phyloP scores from a whole-genome alignment of 345 rosid species.

The Anacardium occidentale region DNA sequence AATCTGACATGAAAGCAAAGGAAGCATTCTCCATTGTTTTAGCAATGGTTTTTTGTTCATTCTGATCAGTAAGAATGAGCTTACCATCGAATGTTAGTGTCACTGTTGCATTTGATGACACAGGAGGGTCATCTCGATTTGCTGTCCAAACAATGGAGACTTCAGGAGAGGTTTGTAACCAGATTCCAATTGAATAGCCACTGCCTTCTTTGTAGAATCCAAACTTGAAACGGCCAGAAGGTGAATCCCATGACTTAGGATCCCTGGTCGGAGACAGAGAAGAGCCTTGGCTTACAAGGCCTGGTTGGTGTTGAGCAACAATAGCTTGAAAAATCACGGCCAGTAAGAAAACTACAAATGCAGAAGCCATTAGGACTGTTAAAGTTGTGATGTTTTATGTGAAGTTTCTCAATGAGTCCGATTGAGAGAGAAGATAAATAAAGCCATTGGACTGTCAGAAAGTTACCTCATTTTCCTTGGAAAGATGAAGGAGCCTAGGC shows the following conservation, averaged over 20 bases:
- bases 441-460: too few species aligned
- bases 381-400: not conserved
- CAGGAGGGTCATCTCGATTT: constrained; percentile 1
- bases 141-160: constrained; percentile 6
- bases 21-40: not conserved
- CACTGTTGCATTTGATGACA: not conserved
- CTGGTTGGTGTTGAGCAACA: constrained; percentile 15
- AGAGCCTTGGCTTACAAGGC: constrained; percentile 6
- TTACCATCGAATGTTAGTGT: constrained; percentile 12
- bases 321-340: not conserved
- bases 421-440: not conserved
- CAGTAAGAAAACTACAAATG: not conserved
- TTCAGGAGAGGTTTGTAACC: constrained; percentile 15
- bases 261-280: constrained; percentile 12
- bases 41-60: not conserved
- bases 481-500: too few species aligned
- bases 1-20: constrained; percentile 34
- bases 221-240: constrained; percentile 37
- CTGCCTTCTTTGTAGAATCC: constrained; percentile 31
- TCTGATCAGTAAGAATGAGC: constrained; percentile 12
- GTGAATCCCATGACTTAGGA: constrained; percentile 29
- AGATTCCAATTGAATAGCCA: constrained; percentile 31
- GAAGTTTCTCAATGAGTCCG: not conserved
- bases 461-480: too few species aligned
- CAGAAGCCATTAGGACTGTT: not conserved